Evolutionary conservation across 2,329 filamentous ascomycete genomes (phyloP), one percentile per base, ranked within the genome.

Genomic region (Zalaria sp.): DNA sequence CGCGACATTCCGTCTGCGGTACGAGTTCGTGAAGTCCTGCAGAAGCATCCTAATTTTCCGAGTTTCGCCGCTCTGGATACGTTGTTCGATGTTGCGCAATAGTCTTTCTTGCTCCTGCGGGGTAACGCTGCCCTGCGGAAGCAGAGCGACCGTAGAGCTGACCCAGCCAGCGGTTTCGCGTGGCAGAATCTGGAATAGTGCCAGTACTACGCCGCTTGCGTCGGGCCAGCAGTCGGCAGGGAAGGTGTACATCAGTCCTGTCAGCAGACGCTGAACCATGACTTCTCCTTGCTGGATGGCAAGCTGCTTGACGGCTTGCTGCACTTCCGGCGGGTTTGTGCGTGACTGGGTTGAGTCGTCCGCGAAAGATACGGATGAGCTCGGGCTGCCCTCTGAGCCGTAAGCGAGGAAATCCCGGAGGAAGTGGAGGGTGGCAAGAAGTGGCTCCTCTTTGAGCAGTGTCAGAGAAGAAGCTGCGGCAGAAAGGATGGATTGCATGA

Each of bases 231-330:
- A 95, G 60, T 96, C 91, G 35, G 84, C 77, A 0, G 91, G 93
- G 65, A 98, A 98, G 0, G 83, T 93, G 59, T 95, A 95, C 89
- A 98, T 96, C 88, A 98, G 93, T 46, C 91, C 91, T 1, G 88
- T 91, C 66, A 98, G 72, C 44, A 93, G 80, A 48, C 88, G 83
- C 62, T 94, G 89, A 5, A 91, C 80, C 27, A 98, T 69, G 43
- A 77, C 67, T 54, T 86, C 80, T 32, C 91, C 58, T 48, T 87
- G 78, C 1, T 70, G 65, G 2, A 71, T 49, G 25, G 93, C 66
- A 40, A 95, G 72, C 46, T 75, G 72, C 59, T 81, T 83, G 44
- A 96, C 81, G 5, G 80, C 73, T 29, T 71, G 69, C 50, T 78
- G 81, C 25, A 94, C 73, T 50, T 88, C 79, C 3, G 75, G 68